These are phyloP conservation scores for Sporormia fimetaria DNA, from an alignment of 495 filamentous ascomycete genomes.

Conservation along the genomic window DNA sequence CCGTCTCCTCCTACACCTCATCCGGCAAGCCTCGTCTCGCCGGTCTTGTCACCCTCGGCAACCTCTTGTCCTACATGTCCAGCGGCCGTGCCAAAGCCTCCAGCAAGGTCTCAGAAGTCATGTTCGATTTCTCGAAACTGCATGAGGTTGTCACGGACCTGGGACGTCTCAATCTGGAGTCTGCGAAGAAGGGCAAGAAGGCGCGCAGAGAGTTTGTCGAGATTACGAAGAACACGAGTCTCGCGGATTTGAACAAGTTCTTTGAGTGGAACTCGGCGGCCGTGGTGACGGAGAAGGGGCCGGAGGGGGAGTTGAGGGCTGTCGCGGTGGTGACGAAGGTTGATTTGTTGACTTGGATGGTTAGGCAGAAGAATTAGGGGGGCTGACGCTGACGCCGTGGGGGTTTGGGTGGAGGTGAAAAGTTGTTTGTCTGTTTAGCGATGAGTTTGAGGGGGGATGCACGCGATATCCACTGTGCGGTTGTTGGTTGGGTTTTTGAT, in stretches of 20 bases:
- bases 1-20: conserved; percentile 60
- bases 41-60: conserved; percentile 85
- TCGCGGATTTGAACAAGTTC: conserved; percentile 75
- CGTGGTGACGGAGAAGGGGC: conserved; percentile 68
- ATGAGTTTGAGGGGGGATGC: neutral
- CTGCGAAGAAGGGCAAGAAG: conserved; percentile 30
- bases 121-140: conserved; percentile 87
- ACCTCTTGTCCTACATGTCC: conserved; percentile 81
- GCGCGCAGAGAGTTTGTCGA: conserved; percentile 54
- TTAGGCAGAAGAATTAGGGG: conserved; percentile 48
- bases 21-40: conserved; percentile 48
- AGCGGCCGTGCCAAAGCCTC: conserved; percentile 61
- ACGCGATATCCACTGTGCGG: neutral
- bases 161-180: conserved; percentile 38
- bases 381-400: neutral
- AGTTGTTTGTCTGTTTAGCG: neutral
- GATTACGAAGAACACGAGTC: conserved; percentile 81
- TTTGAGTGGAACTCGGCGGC: conserved; percentile 97
- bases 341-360: conserved; percentile 84
- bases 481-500: neutral
- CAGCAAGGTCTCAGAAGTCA: conserved; percentile 71
- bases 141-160: conserved; percentile 82
- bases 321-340: conserved; percentile 93
- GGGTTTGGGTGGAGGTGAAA: neutral
- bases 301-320: conserved; percentile 54